Conservation (phyloP, 352 stramenopile species). For the Pythium grandisporangium region DNA sequence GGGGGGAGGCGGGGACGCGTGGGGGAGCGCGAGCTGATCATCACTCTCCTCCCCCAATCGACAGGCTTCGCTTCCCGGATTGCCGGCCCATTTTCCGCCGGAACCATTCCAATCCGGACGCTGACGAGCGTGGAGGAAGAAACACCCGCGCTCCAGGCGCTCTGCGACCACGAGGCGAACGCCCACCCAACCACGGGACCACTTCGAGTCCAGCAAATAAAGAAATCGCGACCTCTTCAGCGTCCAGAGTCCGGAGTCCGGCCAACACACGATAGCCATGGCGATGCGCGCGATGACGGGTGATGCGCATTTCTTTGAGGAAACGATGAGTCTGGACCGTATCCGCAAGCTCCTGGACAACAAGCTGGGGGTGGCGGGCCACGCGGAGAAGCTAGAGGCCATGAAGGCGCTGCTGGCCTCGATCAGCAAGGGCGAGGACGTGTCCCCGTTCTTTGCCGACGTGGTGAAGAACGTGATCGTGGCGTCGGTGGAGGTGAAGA, state of each 20-base stretch:
- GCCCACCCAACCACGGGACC: too few species aligned
- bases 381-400: conserved; percentile 90
- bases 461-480: conserved; percentile 95
- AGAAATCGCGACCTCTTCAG: too few species aligned
- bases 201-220: too few species aligned
- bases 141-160: too few species aligned
- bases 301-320: conserved; percentile 97
- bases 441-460: conserved; percentile 96
- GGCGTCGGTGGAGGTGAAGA: conserved; percentile 97
- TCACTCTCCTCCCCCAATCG: too few species aligned
- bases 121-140: too few species aligned
- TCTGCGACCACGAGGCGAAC: too few species aligned
- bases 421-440: conserved; percentile 96
- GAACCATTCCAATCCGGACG: too few species aligned
- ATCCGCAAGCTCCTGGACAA: conserved; percentile 86
- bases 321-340: conserved; percentile 89
- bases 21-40: too few species aligned
- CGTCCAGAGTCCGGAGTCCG: not conserved
- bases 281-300: conserved; percentile 75
- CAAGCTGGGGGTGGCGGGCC: conserved; percentile 78
- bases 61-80: too few species aligned
- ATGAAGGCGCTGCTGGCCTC: conserved; percentile 98
- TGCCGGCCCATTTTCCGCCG: too few species aligned
- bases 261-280: conserved; percentile 10
- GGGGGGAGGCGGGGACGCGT: too few species aligned